Conservation (phyloP, 2,329 filamentous ascomycete species). For the Exophiala lecanii-corni region DNA sequence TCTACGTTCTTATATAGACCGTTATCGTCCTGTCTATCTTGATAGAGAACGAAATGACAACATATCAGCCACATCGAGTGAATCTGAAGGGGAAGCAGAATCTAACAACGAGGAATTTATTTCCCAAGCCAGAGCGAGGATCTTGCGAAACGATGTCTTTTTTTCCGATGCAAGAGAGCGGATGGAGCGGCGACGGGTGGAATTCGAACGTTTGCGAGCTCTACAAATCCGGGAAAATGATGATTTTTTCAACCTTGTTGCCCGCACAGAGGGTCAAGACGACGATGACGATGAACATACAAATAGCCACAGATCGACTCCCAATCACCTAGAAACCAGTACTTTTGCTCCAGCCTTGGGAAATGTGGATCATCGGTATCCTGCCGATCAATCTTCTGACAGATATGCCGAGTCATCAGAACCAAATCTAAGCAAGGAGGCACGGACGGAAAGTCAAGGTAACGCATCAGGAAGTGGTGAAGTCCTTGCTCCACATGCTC, state of each 20-base stretch:
- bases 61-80: slow-evolving; percentile 14
- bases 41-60: slow-evolving; percentile 14
- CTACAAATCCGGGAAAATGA: slow-evolving; percentile 16
- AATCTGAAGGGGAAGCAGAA: slow-evolving; percentile 20
- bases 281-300: slow-evolving; percentile 4
- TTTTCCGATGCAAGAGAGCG: slow-evolving; percentile 4
- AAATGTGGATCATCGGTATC: no score
- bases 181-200: slow-evolving; percentile 9
- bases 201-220: slow-evolving; percentile 15
- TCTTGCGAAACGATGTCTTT: neutral
- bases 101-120: neutral
- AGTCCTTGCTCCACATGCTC: slow-evolving; percentile 67
- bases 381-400: slow-evolving; percentile 3
- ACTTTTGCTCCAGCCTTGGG: no score
- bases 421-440: slow-evolving; percentile 12
- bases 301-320: slow-evolving; percentile 1
- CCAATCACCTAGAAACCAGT: neutral
- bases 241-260: slow-evolving; percentile 9
- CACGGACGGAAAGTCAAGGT: slow-evolving; percentile 29
- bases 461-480: slow-evolving; percentile 34
- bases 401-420: neutral
- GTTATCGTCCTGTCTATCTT: slow-evolving; percentile 22
- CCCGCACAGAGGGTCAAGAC: slow-evolving; percentile 3
- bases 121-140: neutral
- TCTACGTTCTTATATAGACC: slow-evolving; percentile 20